These are phyloP conservation scores for Lasiodiplodia sp. DNA, from an alignment of 2,329 filamentous ascomycete species.

Conservation along the genomic window DNA sequence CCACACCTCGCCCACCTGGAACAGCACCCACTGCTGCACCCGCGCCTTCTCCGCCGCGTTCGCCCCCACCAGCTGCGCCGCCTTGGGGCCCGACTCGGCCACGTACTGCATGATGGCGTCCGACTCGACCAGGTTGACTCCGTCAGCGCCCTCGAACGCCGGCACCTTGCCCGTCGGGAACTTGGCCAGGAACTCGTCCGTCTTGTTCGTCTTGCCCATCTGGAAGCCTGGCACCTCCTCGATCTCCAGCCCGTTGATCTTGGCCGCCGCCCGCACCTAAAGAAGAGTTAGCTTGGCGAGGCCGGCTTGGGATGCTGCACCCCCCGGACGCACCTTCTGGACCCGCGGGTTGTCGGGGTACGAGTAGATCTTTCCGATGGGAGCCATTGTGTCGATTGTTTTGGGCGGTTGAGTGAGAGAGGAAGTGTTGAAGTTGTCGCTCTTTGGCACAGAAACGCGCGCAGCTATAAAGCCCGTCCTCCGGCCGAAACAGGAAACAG, in stretches of 20 bases:
- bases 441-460: background rate
- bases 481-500: background rate
- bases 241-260: constrained; percentile 39
- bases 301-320: no score
- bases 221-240: constrained; percentile 48
- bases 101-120: constrained; percentile 59
- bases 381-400: constrained; percentile 30
- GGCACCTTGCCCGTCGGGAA: constrained; percentile 63
- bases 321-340: constrained; percentile 21
- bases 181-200: constrained; percentile 57
- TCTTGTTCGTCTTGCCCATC: constrained; percentile 53
- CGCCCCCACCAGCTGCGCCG: constrained; percentile 54
- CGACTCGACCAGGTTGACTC: constrained; percentile 55
- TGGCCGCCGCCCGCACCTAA: constrained; percentile 34
- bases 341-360: constrained; percentile 33
- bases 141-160: constrained; percentile 57
- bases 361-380: constrained; percentile 36
- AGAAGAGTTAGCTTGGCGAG: background rate
- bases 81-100: constrained; percentile 54
- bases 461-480: background rate
- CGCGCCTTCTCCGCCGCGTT: constrained; percentile 51
- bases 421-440: background rate
- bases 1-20: constrained; percentile 34
- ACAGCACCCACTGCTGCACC: constrained; percentile 55
- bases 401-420: background rate